These are phyloP conservation scores for Metschnikowia lachancei DNA, from an alignment of 805 yeast genomes.

Conservation along the genomic window DNA sequence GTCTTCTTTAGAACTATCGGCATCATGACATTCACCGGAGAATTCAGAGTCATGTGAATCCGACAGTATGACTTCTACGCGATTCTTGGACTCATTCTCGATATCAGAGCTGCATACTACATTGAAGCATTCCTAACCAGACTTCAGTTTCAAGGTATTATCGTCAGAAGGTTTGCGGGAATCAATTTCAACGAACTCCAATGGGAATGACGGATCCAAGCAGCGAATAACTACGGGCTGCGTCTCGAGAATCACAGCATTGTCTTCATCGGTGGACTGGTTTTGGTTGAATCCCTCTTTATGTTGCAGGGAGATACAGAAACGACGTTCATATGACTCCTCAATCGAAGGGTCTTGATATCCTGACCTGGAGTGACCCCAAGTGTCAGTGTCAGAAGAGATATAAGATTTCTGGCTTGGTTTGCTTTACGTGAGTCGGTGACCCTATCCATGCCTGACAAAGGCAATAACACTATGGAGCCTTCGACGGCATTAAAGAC, in stretches of 20 bases:
- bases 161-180: background rate
- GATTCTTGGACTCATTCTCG: background rate
- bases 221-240: background rate
- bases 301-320: background rate
- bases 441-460: conserved; percentile 3
- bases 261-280: background rate
- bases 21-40: background rate
- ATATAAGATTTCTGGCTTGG: background rate
- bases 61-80: background rate
- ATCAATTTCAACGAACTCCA: background rate
- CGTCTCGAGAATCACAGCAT: background rate
- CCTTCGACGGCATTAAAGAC: conserved; percentile 1
- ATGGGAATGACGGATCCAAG: background rate
- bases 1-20: background rate
- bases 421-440: conserved; percentile 2
- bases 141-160: background rate
- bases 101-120: background rate
- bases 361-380: background rate
- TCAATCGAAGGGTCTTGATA: conserved; percentile 5
- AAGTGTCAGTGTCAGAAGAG: background rate
- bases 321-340: conserved; percentile 5
- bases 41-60: background rate
- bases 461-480: conserved; percentile 11
- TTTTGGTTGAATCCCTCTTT: background rate
- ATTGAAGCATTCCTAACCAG: background rate